These are phyloP conservation scores for Leptomonas seymouri DNA, from an alignment of 208 protist species.

Conservation along the genomic window DNA sequence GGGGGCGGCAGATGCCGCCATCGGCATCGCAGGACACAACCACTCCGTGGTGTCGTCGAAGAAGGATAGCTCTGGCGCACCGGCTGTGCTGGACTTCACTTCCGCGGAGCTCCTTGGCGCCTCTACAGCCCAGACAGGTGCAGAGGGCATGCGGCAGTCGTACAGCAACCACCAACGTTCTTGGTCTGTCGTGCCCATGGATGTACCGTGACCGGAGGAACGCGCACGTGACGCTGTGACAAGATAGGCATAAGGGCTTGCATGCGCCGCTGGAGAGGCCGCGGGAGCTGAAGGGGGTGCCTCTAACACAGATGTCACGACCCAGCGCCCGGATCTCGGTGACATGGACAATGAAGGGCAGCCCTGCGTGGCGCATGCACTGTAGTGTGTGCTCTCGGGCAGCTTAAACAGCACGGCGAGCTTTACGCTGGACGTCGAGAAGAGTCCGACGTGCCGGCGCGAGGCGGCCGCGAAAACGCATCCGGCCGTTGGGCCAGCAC, in stretches of 20 bases:
- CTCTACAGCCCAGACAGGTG: constrained; percentile 22
- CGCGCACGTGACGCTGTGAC: constrained; percentile 6
- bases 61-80: neutral
- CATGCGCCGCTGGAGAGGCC: neutral
- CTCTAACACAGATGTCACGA: constrained; percentile 29
- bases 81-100: neutral
- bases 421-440: constrained; percentile 17
- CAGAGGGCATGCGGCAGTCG: constrained; percentile 21
- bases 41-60: constrained; percentile 4
- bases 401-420: constrained; percentile 21
- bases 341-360: neutral
- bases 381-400: neutral
- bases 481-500: neutral
- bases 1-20: neutral
- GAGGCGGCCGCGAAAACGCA: constrained; percentile 22
- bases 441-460: constrained; percentile 24
- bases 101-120: neutral
- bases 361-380: no score
- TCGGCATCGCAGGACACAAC: constrained; percentile 1
- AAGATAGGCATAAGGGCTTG: constrained; percentile 17
- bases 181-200: neutral
- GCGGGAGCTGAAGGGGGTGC: neutral
- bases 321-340: neutral
- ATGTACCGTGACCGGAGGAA: neutral
- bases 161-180: constrained; percentile 26